phyloP scores from a whole-genome alignment of 2,329 filamentous ascomycete genomes.

The Alternaria longipes region DNA sequence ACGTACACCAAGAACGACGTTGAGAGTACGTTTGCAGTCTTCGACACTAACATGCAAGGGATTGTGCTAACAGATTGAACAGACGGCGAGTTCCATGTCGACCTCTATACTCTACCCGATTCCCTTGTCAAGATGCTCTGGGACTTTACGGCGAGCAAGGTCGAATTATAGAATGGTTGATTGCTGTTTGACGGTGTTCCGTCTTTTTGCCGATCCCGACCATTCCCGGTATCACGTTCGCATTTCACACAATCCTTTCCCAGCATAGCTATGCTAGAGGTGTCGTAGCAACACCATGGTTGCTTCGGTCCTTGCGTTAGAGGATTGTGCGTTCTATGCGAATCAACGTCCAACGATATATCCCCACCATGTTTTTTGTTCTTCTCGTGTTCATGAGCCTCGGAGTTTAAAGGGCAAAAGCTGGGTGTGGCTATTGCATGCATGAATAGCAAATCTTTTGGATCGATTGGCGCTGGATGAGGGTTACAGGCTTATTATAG shows the following conservation, averaged over 20 bases:
- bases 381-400: constrained; percentile 15
- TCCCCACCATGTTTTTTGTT: neutral
- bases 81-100: constrained; percentile 98
- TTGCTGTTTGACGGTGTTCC: neutral
- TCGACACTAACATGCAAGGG: neutral
- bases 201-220: neutral
- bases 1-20: constrained; percentile 98
- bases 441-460: constrained; percentile 3
- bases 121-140: constrained; percentile 89
- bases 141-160: constrained; percentile 72
- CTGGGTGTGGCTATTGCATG: constrained; percentile 3
- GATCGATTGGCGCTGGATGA: neutral
- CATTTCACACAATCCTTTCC: neutral
- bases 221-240: constrained; percentile 2
- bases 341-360: neutral
- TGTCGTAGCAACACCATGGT: neutral
- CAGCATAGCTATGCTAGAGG: neutral
- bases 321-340: neutral
- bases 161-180: constrained; percentile 38
- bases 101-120: constrained; percentile 96
- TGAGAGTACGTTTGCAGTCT: constrained; percentile 73
- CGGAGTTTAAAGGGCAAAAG: constrained; percentile 14
- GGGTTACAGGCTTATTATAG: constrained; percentile 2
- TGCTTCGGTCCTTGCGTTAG: neutral
- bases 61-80: constrained; percentile 30